Base-by-base conservation (phyloP, 83 land plant species). In the Larix sibirica region DNA sequence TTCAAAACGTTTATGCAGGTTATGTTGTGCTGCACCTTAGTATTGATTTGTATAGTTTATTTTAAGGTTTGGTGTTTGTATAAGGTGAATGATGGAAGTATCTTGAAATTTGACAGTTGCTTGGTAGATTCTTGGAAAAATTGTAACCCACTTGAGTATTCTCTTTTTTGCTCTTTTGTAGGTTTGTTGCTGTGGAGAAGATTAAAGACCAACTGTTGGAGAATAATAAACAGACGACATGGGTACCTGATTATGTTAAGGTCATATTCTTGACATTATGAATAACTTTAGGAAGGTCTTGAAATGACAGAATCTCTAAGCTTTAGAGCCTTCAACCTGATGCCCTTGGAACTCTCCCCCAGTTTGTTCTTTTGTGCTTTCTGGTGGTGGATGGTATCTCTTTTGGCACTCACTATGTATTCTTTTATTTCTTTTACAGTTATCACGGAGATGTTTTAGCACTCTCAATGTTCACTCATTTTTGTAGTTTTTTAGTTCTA, bases 211-310 rank as follows among this genome's bases (percentile, higher is more conserved):
- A 87, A 84, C 81, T 98, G 71, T 79, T 98, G 79, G 93, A 98
- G 69, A 90, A 90, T 82, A 98, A 96, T 83, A 84, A 84, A 63
- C 67, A 87, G 54, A 89, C 91, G 6, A 87, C 85, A 73, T 89
- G 91, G 90, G 91, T 89, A 28, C 91, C 89, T 31, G 91, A 89
- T 42, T 79, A 65, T 87, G 91, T 89, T 62, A 89, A 89, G 96
- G 99, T 96, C 18, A 71, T 26, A 77, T 54, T 23, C 60, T 76
- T 42, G 44, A 42, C 44, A 42, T 42, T 6, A 42, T 42, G 44
- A 5, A 42, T 42, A 42, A 42, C 44, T 42, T 42, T 42, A 42
- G 44, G 44, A 42, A 2, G 44, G 44, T 6, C 44, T 42, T 42
- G 44, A 40, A 9, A 50, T 9, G 9, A 9, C 10, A 50, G 56